Evolutionary conservation across 345 rosid genomes (phyloP).

Genomic region (Draba incana): DNA sequence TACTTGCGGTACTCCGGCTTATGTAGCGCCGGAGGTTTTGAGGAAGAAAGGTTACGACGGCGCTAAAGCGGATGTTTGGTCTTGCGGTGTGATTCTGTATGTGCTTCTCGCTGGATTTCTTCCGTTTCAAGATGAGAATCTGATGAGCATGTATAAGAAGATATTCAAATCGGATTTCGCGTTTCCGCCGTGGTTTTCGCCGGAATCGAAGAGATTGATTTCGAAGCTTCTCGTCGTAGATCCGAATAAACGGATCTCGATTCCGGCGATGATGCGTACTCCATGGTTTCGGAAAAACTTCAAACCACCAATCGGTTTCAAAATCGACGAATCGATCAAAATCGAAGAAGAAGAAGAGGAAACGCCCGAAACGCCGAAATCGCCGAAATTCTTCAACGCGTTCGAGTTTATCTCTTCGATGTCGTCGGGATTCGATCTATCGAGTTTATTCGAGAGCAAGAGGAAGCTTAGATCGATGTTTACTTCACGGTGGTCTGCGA

Average conservation of each 20-base stretch:
- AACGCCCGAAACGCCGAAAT: not conserved
- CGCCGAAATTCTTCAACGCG: slow-evolving; percentile 61
- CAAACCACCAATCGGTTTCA: slow-evolving; percentile 37
- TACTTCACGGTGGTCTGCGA: slow-evolving; percentile 60
- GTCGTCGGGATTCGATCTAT: slow-evolving; percentile 80
- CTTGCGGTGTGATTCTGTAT: slow-evolving; percentile 79
- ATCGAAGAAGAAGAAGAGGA: slow-evolving; percentile 20
- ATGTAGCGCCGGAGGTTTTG: slow-evolving; percentile 85
- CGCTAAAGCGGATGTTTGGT: slow-evolving; percentile 76
- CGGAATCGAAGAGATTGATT: slow-evolving; percentile 56
- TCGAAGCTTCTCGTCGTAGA: slow-evolving; percentile 67
- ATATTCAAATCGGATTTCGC: slow-evolving; percentile 63
- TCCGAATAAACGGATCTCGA: slow-evolving; percentile 60
- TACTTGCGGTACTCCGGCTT: slow-evolving; percentile 90
- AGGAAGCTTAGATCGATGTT: slow-evolving; percentile 56
- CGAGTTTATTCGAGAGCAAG: slow-evolving; percentile 66
- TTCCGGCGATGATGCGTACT: slow-evolving; percentile 59
- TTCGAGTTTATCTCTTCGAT: slow-evolving; percentile 74
- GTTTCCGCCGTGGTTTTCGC: slow-evolving; percentile 68
- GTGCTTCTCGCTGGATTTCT: slow-evolving; percentile 66
- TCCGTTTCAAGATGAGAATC: slow-evolving; percentile 74
- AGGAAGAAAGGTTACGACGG: slow-evolving; percentile 87
- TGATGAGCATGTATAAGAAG: slow-evolving; percentile 64
- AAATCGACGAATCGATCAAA: slow-evolving; percentile 36
- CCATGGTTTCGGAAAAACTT: slow-evolving; percentile 73